Base-by-base conservation (phyloP, 2,329 filamentous ascomycete species). In the Zalaria sp. region DNA sequence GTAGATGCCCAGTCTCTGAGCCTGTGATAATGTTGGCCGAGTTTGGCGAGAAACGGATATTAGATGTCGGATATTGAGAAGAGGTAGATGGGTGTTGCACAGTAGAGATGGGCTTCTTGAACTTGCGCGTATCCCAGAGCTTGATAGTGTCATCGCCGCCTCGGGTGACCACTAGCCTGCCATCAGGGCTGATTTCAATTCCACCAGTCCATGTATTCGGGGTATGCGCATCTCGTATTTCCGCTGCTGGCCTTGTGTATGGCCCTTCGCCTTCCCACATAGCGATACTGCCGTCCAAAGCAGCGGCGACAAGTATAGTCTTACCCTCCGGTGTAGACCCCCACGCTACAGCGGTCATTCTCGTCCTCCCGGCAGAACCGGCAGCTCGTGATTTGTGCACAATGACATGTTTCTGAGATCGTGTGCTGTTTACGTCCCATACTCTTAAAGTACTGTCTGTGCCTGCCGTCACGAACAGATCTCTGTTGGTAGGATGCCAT, bases 391-490 rank as follows among this genome's bases (percentile, higher is more conserved):
- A 95, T 62, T 96, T 96, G 68, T 95, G 88, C 18, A 95, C 88
- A 47, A 98, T 83, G 9, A 98, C 82, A 39, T 95, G 84, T 60
- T 86, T 93, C 60, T 98, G 91, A 42, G 79, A 77, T 48, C 88
- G 77, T 54, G 87, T 84, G 52, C 89, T 81, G 61, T 94, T 95
- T 51, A 94, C 75, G 57, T 98, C 89, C 91, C 91, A 98, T 57
- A 98, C 94, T 43, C 91, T 77, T 47, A 98, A 65, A 1, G 91
- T 98, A 57, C 89, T 95, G 59, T 98, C 91, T 5, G 88, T 93
- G 5, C 88, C 88, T 34, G 87, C 88, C 2, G 91, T 98, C 26
- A 89, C 80, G 57, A 86, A 93, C 0, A 88, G 53, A 50, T 94
- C 87, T 54, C 73, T 79, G 57, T 95, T 80, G 2, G 79, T 79